Evolutionary conservation across 2,329 filamentous ascomycete genomes (phyloP).

Genomic region (Dothiorella sarmentorum): DNA sequence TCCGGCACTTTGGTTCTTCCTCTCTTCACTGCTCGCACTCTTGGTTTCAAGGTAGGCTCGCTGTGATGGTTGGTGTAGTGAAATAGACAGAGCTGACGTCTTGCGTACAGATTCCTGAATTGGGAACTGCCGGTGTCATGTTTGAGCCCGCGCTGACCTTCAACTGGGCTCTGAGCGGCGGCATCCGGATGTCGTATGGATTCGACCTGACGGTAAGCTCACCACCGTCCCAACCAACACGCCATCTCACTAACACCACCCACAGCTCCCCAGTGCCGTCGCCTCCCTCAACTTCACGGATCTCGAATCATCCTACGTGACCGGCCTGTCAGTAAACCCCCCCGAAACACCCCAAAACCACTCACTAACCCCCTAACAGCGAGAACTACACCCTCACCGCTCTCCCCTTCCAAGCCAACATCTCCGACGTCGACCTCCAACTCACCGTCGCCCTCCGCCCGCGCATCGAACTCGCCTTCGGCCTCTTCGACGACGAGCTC

Average conservation of each 20-base stretch:
- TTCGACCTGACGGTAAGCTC: slow-evolving; percentile 32
- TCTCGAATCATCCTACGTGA: slow-evolving; percentile 1
- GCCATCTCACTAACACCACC: too few relatives aligned
- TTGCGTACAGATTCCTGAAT: slow-evolving; percentile 28
- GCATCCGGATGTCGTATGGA: slow-evolving; percentile 35
- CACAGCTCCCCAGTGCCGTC: not conserved
- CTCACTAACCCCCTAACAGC: not conserved
- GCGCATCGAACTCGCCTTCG: slow-evolving; percentile 35
- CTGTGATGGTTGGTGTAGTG: not conserved
- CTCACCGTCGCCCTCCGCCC: slow-evolving; percentile 32
- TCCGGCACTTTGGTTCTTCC: slow-evolving; percentile 26
- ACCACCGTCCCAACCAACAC: not conserved
- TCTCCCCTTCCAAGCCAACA: slow-evolving; percentile 32
- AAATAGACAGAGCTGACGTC: not conserved
- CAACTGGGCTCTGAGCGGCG: slow-evolving; percentile 28
- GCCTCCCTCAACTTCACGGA: slow-evolving; percentile 7
- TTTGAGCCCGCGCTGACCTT: slow-evolving; percentile 31
- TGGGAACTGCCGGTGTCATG: slow-evolving; percentile 35
- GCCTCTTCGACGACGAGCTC: slow-evolving; percentile 29
- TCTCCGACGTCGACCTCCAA: slow-evolving; percentile 28
- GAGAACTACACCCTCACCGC: slow-evolving; percentile 28
- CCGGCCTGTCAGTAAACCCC: not conserved
- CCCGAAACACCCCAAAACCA: not conserved
- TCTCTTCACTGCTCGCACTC: slow-evolving; percentile 28
- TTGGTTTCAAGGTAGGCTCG: slow-evolving; percentile 26